Base-by-base conservation (phyloP, 192 early-diverging fungal genomes). In the Paraglomus brasilianum region DNA sequence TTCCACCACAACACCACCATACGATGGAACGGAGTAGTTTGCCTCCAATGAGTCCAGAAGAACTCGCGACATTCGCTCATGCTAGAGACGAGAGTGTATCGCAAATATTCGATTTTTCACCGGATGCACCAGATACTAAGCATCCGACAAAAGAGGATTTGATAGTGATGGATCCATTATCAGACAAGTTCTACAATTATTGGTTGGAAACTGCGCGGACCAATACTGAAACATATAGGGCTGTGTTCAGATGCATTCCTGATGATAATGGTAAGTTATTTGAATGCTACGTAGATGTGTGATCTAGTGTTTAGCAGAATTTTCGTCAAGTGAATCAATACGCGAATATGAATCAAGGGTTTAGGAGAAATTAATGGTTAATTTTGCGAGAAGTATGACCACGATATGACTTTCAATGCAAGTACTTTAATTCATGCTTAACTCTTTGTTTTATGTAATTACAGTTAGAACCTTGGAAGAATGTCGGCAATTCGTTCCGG, bases 221-320 rank as follows among this genome's bases (percentile, higher is more conserved):
- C 3, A 96, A 96, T 66, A 89, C 89, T 14, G 49, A 70, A 46
- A 76, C 87, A 0, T 93, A 88, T 73, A 78, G 92, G 15, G 85
- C 90, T 2, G 82, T 94, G 9, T 96, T 95, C 74, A 82, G 84
- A 8, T 92, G 91, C 76, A 87, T 96, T 15, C 94, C 93, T 5
- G 92, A 95, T 75, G 87, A 95, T 46, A 88, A 90, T 0, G 81
- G 89, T 39, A 78, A 79, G 52, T 75, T 11, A 50, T 41, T 10
- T 30, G 30, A 30, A 11, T 42, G 24, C 11, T 42, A 63, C 61
- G 14, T 7, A 42, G 15, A 50, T n/a, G 11, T n/a, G 30, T 30
- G 30, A 30, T 30, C 30, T 1, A 30, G 30, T 30, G 30, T 30
- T 30, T 13, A 11, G 11, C 47, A 48, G 11, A 39, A 22, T 44